Evolutionary conservation across 1,284 basidiomycete genomes (phyloP).

Genomic region (Paramarasmius palmivorus): DNA sequence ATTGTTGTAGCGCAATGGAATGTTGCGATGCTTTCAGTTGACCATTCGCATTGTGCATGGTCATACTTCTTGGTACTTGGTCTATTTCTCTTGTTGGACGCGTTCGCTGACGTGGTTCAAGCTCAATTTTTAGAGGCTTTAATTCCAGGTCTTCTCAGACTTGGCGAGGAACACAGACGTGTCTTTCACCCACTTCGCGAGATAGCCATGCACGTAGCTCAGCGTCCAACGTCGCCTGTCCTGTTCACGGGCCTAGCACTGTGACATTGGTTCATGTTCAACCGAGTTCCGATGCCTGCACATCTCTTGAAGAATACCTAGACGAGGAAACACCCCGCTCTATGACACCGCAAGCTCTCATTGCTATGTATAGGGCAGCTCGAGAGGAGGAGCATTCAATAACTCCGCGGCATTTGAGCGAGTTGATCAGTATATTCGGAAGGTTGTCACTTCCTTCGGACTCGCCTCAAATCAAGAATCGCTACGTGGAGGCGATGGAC

Average conservation of each 20-base stretch:
- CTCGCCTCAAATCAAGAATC: conserved; percentile 18
- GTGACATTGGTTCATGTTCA: background rate
- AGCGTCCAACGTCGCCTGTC: background rate
- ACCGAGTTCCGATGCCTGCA: background rate
- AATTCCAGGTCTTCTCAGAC: background rate
- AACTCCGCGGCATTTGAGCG: conserved; percentile 27
- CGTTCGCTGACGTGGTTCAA: conserved; percentile 8
- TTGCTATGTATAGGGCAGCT: conserved; percentile 26
- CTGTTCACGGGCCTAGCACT: background rate
- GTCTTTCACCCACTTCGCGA: too few relatives aligned
- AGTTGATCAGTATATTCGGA: conserved; percentile 32
- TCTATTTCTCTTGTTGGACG: conserved; percentile 2
- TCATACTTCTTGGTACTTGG: conserved; percentile 16
- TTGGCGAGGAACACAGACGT: too few relatives aligned
- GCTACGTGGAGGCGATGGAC: conserved; percentile 1
- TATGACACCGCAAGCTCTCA: conserved; percentile 24
- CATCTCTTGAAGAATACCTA: background rate
- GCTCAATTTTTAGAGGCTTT: background rate
- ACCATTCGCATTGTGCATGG: conserved; percentile 35
- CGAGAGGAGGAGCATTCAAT: conserved; percentile 23
- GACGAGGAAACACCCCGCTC: conserved; percentile 1
- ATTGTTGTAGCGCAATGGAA: conserved; percentile 41
- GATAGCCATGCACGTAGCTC: background rate
- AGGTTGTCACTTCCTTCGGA: conserved; percentile 27
- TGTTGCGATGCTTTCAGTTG: conserved; percentile 47